A percentile compares a stretch with the other conserved stretches of the same genome.
Evolutionary conservation across 257 asterid species (phyloP).

Genomic region (Capsicum chinense): DNA sequence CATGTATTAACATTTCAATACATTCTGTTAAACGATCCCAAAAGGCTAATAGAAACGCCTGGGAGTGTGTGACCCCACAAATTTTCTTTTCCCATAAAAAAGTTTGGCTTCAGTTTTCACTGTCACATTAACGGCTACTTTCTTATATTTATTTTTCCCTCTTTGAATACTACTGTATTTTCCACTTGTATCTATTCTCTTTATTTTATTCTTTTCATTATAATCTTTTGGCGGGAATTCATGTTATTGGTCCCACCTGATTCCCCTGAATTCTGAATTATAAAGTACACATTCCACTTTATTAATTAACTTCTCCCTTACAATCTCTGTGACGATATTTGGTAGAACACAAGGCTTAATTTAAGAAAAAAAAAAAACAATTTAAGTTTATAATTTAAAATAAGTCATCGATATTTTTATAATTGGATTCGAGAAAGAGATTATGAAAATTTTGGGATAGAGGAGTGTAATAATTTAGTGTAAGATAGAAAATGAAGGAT

Average conservation of each 20-base stretch:
- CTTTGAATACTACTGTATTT: neutral
- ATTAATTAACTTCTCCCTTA: neutral
- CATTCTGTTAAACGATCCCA: no score
- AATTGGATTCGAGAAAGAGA: no score
- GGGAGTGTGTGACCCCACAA: slow-evolving; percentile 5
- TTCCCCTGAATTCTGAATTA: slow-evolving; percentile 19
- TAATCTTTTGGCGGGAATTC: slow-evolving; percentile 53
- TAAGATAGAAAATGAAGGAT: neutral
- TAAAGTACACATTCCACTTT: neutral
- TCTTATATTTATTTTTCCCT: slow-evolving; percentile 12
- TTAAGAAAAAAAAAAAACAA: neutral
- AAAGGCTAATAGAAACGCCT: neutral
- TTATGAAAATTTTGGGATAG: no score
- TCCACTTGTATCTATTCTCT: slow-evolving; percentile 34
- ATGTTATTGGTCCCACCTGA: neutral
- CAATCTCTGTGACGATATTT: no score
- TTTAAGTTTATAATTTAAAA: neutral
- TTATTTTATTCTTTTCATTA: slow-evolving; percentile 28
- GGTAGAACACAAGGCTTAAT: neutral
- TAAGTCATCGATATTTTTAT: neutral
- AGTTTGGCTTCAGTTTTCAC: slow-evolving; percentile 36
- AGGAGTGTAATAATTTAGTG: neutral
- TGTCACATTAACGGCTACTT: slow-evolving; percentile 67
- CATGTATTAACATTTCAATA: no score
- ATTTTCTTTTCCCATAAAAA: slow-evolving; percentile 44